Conservation (phyloP, 2,329 filamentous ascomycete species). For the Aspergillus versicolor region DNA sequence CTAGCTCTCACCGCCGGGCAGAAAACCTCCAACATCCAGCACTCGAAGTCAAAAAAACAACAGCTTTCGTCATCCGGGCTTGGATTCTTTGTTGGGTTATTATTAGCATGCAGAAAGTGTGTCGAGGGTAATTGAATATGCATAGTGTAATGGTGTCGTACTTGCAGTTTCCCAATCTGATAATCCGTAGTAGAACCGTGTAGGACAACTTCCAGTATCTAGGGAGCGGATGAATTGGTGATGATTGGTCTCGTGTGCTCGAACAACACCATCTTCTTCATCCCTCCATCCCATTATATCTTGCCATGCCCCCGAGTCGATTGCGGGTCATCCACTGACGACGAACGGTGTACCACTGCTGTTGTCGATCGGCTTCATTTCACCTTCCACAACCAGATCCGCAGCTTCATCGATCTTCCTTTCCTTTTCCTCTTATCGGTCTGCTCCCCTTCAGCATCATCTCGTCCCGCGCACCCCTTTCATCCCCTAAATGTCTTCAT, state of each 20-base stretch:
- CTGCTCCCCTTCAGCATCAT: not conserved
- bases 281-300: not conserved
- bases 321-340: not conserved
- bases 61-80: not conserved
- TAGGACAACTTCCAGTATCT: not conserved
- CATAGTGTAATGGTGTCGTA: not conserved
- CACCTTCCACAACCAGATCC: not conserved
- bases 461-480: not conserved
- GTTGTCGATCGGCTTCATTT: not conserved
- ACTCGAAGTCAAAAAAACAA: not conserved
- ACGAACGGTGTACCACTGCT: not conserved
- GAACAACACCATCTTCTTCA: not conserved
- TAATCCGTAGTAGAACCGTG: not conserved
- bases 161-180: not conserved
- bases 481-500: constrained; percentile 12
- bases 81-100: not conserved
- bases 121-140: not conserved
- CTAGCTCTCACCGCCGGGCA: not conserved
- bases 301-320: not conserved
- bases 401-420: constrained; percentile 4
- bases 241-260: not conserved
- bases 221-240: not conserved
- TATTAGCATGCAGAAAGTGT: not conserved
- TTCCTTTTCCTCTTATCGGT: constrained; percentile 2
- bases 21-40: constrained; percentile 1